Base-by-base conservation (phyloP, 192 early-diverging fungal genomes). In the Funneliformis mosseae region DNA sequence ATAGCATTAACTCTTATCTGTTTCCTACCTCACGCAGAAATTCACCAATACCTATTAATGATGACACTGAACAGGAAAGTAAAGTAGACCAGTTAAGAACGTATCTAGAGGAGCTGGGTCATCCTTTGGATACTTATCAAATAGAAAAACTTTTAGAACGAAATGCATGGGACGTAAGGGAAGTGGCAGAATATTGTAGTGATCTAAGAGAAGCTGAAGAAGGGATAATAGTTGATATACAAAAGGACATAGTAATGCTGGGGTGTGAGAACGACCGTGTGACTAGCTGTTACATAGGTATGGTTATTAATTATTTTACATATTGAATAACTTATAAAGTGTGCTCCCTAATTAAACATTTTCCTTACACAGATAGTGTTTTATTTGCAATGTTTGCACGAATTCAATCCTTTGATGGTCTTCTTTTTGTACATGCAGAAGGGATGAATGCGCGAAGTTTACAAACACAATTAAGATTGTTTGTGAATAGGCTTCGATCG, bases 211-310 rank as follows among this genome's bases (percentile, higher is more conserved):
- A 84, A 45, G 85, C 85, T 1, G 81, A 81, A 5, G 81, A 84
- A 59, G 85, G 85, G 23, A 43, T 86, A 14, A 63, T 78, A 10
- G 21, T 38, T 8, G 73, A 78, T 48, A 76, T 84, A 23, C 81
- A 80, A 25, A 81, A 81, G 39, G 75, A 82, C 16, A 70, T 46
- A 12, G 50, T 28, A 10, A 76, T 90, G 67, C 59, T 84, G 18
- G 93, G 93, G 4, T 85, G 86, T 10, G 91, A 88, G 60, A 94
- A 94, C 76, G 89, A 92, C 25, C 81, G 84, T 23, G 83, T 84
- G 38, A 93, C 90, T 12, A 87, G 87, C 21, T 94, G 93, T 81
- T 94, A 94, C 76, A 91, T 94, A 61, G 88, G 86, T 87, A 85
- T 68, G 55, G 0, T n/a, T n/a, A 42, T 8, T 33, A 25, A 28